phyloP scores from a whole-genome alignment of 2,329 filamentous ascomycete genomes.

The Zymoseptoria tritici region DNA sequence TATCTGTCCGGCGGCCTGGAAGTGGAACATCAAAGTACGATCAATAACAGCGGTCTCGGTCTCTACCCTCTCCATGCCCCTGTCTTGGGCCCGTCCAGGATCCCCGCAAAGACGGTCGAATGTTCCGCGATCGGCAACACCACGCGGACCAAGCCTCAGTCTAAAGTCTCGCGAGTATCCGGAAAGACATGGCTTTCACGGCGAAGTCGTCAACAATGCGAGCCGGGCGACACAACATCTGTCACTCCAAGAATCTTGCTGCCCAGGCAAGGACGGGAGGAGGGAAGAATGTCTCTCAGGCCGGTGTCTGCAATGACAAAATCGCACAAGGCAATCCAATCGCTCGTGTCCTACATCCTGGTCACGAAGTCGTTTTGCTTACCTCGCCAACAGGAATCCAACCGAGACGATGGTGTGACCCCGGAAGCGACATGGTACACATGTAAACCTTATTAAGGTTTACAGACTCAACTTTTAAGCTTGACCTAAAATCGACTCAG shows the following conservation, averaged over 20 bases:
- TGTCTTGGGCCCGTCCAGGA: background rate
- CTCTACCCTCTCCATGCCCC: no score
- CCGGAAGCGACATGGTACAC: background rate
- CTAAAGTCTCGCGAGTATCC: background rate
- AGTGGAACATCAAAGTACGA: background rate
- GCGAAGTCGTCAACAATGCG: background rate
- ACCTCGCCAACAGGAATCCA: no score
- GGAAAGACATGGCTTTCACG: background rate
- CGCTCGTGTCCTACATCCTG: no score
- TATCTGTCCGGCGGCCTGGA: background rate
- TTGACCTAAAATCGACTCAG: background rate
- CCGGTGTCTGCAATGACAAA: no score
- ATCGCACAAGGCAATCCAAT: no score
- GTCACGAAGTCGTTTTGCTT: background rate
- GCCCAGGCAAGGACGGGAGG: no score
- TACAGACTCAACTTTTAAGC: background rate
- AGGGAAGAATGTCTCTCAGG: no score
- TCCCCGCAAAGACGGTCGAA: background rate
- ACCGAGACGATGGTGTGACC: background rate
- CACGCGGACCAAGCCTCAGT: background rate
- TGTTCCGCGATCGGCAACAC: background rate
- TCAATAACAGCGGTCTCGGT: no score
- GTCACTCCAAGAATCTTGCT: no score
- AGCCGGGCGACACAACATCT: background rate
- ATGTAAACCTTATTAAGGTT: background rate